phyloP scores from a whole-genome alignment of 768 basidiomycete species.

The Clavulina sp. region DNA sequence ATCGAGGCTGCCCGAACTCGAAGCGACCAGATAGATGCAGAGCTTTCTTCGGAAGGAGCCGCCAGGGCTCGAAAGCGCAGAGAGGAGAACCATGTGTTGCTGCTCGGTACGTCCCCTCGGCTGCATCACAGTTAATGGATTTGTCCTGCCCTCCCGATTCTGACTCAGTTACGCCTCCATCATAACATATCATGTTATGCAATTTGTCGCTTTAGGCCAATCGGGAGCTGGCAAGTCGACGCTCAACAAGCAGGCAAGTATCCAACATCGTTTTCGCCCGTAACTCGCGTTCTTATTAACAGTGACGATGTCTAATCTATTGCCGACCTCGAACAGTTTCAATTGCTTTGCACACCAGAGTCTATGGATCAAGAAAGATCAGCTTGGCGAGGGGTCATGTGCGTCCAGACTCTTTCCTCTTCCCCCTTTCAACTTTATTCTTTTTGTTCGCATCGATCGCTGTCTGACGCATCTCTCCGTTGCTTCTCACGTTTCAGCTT shows the following conservation, averaged over 20 bases:
- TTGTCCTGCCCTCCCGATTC: not conserved
- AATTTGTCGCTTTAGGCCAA: slow-evolving; percentile 9
- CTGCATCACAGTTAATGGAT: too few relatives aligned
- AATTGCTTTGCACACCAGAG: slow-evolving; percentile 10
- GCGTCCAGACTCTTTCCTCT: too few relatives aligned
- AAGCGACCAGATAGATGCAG: not conserved
- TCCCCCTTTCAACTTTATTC: not conserved
- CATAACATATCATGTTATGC: too few relatives aligned
- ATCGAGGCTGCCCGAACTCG: not conserved
- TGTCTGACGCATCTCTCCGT: not conserved
- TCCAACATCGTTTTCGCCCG: not conserved
- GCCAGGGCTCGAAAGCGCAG: not conserved
- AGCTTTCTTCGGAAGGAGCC: not conserved
- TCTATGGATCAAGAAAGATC: slow-evolving; percentile 8
- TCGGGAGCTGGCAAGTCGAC: slow-evolving; percentile 10
- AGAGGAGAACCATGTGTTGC: not conserved
- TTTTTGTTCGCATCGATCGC: slow-evolving; percentile 1
- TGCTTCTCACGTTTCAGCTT: too few relatives aligned
- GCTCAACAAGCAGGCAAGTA: slow-evolving; percentile 10
- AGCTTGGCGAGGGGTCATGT: slow-evolving; percentile 10
- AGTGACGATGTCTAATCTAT: not conserved
- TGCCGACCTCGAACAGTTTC: slow-evolving; percentile 7
- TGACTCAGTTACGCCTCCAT: too few relatives aligned
- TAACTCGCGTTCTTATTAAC: not conserved
- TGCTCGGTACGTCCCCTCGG: not conserved